A percentile compares a stretch with the other conserved stretches of the same genome.
Conservation (phyloP, 371 early-diverging fungal species). For the Phascolomyces articulosus region DNA sequence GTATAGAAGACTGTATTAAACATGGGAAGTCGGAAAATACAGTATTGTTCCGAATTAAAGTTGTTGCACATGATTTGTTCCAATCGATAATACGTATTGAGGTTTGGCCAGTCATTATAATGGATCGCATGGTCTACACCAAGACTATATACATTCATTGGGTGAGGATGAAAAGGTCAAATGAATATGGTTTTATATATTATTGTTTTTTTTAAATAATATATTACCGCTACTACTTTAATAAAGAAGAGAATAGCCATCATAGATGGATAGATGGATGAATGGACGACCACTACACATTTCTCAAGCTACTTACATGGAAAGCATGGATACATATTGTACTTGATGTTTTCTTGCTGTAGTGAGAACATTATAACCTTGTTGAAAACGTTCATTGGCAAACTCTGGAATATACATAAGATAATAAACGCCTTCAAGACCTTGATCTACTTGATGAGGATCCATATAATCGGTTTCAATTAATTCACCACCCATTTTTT, state of each 20-base stretch:
- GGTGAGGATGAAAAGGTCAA: no score
- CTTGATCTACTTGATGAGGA: slow-evolving; percentile 21
- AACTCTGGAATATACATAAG: slow-evolving; percentile 31
- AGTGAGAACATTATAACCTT: slow-evolving; percentile 29
- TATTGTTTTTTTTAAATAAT: no score
- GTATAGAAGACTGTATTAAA: slow-evolving; percentile 27
- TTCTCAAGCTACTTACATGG: no score
- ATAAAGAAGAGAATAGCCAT: no score
- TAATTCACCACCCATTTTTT: slow-evolving; percentile 33
- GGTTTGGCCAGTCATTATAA: neutral
- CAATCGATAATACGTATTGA: slow-evolving; percentile 17
- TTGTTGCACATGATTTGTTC: slow-evolving; percentile 28
- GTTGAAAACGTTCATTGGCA: slow-evolving; percentile 20
- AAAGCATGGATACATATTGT: slow-evolving; percentile 29
- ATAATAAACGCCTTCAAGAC: slow-evolving; percentile 15
- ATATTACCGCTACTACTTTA: no score
- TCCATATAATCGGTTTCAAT: slow-evolving; percentile 27
- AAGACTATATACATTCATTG: no score
- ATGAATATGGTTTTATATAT: no score
- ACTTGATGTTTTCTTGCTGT: slow-evolving; percentile 22
- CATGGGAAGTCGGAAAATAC: slow-evolving; percentile 22
- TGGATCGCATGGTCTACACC: slow-evolving; percentile 24
- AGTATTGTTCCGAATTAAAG: slow-evolving; percentile 20
- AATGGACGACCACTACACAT: no score
- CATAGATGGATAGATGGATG: no score